Base-by-base conservation (phyloP, 208 protist species). In the Crithidia thermophila region DNA sequence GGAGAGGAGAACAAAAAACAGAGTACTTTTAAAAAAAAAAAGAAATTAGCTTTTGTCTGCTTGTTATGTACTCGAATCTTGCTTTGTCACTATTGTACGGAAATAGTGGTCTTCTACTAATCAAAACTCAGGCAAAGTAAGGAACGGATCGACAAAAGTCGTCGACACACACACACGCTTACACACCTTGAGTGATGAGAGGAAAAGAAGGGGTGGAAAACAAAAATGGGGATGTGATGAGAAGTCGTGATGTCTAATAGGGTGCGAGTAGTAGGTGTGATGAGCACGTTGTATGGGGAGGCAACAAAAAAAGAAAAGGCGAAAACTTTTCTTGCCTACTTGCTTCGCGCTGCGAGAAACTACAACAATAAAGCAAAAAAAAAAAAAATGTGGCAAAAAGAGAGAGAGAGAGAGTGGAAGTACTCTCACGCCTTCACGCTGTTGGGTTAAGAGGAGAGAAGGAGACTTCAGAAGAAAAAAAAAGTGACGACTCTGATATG, bases 91-190 rank as follows among this genome's bases (percentile, higher is more conserved):
- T 28, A n/a, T n/a, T n/a, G n/a, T n/a, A n/a, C n/a, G n/a, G n/a
- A n/a, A n/a, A n/a, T n/a, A n/a, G n/a, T n/a, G n/a, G n/a, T n/a
- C n/a, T n/a, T n/a, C n/a, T 16, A 20, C 37, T 42, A 31, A 23
- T 47, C 13, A 6, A n/a, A 34, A 34, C 9, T 18, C 37, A 27
- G 3, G 25, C 13, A 31, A 25, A 49, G 33, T 23, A 39, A 39
- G 30, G 55, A 60, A 60, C 25, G 39, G 39, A 49, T 60, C 34
- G 39, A 33, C 55, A 47, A 7, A 49, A 16, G 55, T 60, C 37
- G 55, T 60, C 37, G 34, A 21, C 30, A 37, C 55, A 36, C 55
- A 49, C 55, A 60, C 58, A 42, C 57, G 50, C 9, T 18, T 49
- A 13, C 30, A 51, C n/a, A n/a, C n/a, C 27, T 20, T 21, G 27